phyloP scores from a whole-genome alignment of 108 stramenopile genomes.

The Parietichytrium sp. region DNA sequence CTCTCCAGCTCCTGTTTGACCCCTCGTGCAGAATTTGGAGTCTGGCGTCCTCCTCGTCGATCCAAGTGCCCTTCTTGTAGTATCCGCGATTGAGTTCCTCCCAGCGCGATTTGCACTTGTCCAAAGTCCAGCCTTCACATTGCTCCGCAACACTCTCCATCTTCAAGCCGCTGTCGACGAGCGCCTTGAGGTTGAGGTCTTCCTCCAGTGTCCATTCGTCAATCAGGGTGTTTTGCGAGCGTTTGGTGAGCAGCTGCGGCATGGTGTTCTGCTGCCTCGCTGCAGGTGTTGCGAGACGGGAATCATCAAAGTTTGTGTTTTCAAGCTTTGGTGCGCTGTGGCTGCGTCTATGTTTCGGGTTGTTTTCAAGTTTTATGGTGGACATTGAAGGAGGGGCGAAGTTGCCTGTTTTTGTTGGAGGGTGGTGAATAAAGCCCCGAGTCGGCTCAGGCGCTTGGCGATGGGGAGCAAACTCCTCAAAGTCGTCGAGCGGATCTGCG shows the following conservation, averaged over 20 bases:
- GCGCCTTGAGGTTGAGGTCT: background rate
- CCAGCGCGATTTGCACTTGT: background rate
- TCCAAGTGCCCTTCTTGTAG: conserved; percentile 48
- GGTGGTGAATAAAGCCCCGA: too few species aligned
- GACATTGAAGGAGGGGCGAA: too few species aligned
- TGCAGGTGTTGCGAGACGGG: too few species aligned
- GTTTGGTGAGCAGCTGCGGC: background rate
- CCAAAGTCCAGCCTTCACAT: background rate
- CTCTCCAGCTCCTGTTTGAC: conserved; percentile 66
- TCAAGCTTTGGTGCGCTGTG: too few species aligned
- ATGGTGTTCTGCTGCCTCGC: background rate
- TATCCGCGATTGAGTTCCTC: background rate
- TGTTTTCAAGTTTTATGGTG: too few species aligned
- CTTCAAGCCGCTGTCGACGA: conserved; percentile 26
- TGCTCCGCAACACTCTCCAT: background rate
- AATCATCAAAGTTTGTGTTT: too few species aligned
- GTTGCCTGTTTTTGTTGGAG: too few species aligned
- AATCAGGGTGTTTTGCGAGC: too few species aligned
- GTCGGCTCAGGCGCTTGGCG: too few species aligned
- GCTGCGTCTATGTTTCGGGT: too few species aligned
- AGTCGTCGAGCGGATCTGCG: too few species aligned
- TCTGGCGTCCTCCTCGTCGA: conserved; percentile 41
- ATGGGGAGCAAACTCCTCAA: too few species aligned
- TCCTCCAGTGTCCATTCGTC: conserved; percentile 10
- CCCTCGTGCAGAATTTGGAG: background rate